These are phyloP conservation scores for Umbelopsis vinacea DNA, from an alignment of 192 early-diverging fungal genomes.

Conservation along the genomic window DNA sequence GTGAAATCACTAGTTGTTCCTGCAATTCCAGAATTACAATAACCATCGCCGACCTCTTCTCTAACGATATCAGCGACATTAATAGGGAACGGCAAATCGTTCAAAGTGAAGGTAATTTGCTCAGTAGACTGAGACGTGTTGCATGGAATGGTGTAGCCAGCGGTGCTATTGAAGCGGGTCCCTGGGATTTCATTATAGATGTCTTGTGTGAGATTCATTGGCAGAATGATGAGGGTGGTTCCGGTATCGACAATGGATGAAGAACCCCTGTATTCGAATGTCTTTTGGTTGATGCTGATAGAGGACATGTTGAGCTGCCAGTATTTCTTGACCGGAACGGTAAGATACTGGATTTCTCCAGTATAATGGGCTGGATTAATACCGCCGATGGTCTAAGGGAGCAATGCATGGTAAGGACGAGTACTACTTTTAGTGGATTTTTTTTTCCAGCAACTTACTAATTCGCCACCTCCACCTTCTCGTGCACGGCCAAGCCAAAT, in stretches of 20 bases:
- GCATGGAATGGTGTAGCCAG: slow-evolving; percentile 50
- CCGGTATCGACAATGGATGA: slow-evolving; percentile 60
- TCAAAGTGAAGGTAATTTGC: slow-evolving; percentile 32
- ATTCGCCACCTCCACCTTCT: slow-evolving; percentile 48
- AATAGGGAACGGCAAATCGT: slow-evolving; percentile 31
- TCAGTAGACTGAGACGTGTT: not conserved
- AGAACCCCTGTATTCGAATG: not conserved
- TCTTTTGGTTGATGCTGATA: slow-evolving; percentile 37
- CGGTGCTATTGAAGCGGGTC: slow-evolving; percentile 3
- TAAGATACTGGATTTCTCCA: slow-evolving; percentile 58
- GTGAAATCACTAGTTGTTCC: slow-evolving; percentile 22
- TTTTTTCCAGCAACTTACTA: slow-evolving; percentile 44
- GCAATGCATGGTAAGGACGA: not conserved
- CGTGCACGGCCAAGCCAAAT: slow-evolving; percentile 36
- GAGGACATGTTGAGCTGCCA: slow-evolving; percentile 54
- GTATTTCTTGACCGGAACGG: slow-evolving; percentile 57
- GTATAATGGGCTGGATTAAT: slow-evolving; percentile 55
- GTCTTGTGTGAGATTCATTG: slow-evolving; percentile 34
- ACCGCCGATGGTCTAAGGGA: slow-evolving; percentile 47
- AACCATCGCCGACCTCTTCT: slow-evolving; percentile 24
- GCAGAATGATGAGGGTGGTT: slow-evolving; percentile 56
- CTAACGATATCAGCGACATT: slow-evolving; percentile 41
- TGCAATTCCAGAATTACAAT: slow-evolving; percentile 40
- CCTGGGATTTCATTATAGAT: slow-evolving; percentile 52
- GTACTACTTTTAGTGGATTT: no score